Evolutionary conservation across 169 alveolate genomes (phyloP).

Genomic region (Plasmodium berghei): DNA sequence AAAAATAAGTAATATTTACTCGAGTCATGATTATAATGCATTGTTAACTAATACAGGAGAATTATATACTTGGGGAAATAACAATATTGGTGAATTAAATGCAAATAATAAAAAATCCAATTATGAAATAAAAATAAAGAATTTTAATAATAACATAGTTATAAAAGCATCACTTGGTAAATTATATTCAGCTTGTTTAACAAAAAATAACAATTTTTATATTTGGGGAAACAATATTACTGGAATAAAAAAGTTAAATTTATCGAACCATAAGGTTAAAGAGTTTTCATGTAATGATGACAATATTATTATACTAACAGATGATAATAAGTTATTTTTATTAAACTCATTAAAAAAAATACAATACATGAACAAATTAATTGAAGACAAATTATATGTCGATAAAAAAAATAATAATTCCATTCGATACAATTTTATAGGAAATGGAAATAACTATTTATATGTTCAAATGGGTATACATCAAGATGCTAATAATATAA

Average conservation of each 20-base stretch:
- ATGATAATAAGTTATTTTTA: conserved; percentile 41
- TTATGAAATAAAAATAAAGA: conserved; percentile 30
- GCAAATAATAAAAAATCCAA: conserved; percentile 17
- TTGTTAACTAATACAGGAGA: conserved; percentile 50
- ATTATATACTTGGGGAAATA: conserved; percentile 65
- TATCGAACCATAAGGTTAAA: conserved; percentile 14
- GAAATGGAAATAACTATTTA: conserved; percentile 49
- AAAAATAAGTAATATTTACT: conserved; percentile 30
- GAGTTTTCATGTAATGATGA: conserved; percentile 64
- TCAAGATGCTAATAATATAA: conserved; percentile 18
- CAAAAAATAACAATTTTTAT: conserved; percentile 48
- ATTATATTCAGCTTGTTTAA: conserved; percentile 75
- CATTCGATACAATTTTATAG: conserved; percentile 47
- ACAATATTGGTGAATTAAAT: conserved; percentile 47
- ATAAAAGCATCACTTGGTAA: conserved; percentile 48
- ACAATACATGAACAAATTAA: conserved; percentile 31
- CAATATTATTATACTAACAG: conserved; percentile 64
- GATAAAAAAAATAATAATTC: conserved; percentile 12
- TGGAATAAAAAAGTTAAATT: conserved; percentile 27
- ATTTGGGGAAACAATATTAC: conserved; percentile 64
- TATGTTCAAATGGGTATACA: conserved; percentile 31
- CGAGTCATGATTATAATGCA: conserved; percentile 46
- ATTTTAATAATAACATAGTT: conserved; percentile 22
- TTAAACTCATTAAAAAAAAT: conserved; percentile 26
- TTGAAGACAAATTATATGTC: conserved; percentile 17